Percentiles rank a stretch among this genome's conserved stretches.
Conservation (phyloP, 495 filamentous ascomycete genomes). For the Aspergillus panamensis region DNA sequence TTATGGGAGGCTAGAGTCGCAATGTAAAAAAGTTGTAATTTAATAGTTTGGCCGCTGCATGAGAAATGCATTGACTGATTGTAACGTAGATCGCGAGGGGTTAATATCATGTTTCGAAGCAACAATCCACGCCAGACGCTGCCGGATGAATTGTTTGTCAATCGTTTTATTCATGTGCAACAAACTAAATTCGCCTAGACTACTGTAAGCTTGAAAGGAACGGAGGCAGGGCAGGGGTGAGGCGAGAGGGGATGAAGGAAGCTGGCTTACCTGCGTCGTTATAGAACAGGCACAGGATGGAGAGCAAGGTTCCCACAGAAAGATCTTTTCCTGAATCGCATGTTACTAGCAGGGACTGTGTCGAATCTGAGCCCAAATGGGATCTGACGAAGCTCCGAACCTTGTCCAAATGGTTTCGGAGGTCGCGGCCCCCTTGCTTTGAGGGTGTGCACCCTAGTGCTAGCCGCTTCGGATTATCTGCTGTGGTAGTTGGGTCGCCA, state of each 20-base stretch:
- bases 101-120: conserved; percentile 70
- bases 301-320: conserved; percentile 58
- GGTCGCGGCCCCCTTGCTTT: conserved; percentile 72
- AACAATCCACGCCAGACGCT: conserved; percentile 73
- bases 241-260: not conserved
- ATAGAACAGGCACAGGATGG: conserved; percentile 60
- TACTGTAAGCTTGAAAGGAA: conserved; percentile 16
- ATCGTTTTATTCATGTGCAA: conserved; percentile 38
- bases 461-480: conserved; percentile 40
- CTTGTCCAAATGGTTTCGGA: conserved; percentile 60
- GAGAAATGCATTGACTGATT: conserved; percentile 83
- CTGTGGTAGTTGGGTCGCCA: conserved; percentile 31
- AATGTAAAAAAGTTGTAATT: conserved; percentile 14
- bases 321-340: conserved; percentile 65
- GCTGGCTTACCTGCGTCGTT: conserved; percentile 49
- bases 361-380: conserved; percentile 29
- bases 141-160: conserved; percentile 72
- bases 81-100: conserved; percentile 74
- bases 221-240: not conserved
- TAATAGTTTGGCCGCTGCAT: conserved; percentile 54
- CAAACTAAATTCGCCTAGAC: conserved; percentile 32
- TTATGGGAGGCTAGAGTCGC: conserved; percentile 5
- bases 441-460: conserved; percentile 61
- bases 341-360: conserved; percentile 48
- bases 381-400: conserved; percentile 46